Percentiles rank a stretch among this genome's conserved stretches.
phyloP scores from a whole-genome alignment of 192 early-diverging fungal genomes.

The Podila minutissima region DNA sequence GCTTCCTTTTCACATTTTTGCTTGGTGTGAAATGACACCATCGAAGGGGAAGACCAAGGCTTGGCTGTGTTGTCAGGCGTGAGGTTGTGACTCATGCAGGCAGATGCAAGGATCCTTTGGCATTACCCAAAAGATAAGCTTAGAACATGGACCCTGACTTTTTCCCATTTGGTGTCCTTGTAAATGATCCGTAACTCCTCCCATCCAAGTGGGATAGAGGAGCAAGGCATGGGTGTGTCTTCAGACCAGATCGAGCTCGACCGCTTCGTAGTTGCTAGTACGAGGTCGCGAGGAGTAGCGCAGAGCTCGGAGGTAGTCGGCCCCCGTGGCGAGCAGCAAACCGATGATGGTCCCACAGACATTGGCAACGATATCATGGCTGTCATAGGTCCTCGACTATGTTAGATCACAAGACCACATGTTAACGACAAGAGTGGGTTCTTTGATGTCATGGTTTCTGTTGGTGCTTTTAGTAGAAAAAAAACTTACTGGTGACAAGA shows the following conservation, averaged over 20 bases:
- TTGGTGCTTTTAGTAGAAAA: neutral
- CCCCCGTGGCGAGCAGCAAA: conserved; percentile 7
- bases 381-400: conserved; percentile 41
- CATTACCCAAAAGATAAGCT: too few species aligned
- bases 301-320: conserved; percentile 20
- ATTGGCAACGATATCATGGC: conserved; percentile 41
- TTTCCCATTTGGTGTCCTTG: too few species aligned
- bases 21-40: too few species aligned
- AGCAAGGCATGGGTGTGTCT: neutral
- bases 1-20: too few species aligned
- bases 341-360: conserved; percentile 16
- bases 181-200: too few species aligned
- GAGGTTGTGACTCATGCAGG: too few species aligned
- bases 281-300: conserved; percentile 15
- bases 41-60: too few species aligned
- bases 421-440: neutral
- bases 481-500: conserved; percentile 36
- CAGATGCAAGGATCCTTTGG: too few species aligned
- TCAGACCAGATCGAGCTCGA: conserved; percentile 34
- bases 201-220: neutral
- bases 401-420: neutral
- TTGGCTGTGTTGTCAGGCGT: too few species aligned
- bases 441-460: too few species aligned
- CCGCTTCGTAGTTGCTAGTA: conserved; percentile 14
- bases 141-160: too few species aligned